A percentile compares a stretch with the other conserved stretches of the same genome.
Conservation (phyloP, 257 asterid genomes). For the Mitragyna speciosa region DNA sequence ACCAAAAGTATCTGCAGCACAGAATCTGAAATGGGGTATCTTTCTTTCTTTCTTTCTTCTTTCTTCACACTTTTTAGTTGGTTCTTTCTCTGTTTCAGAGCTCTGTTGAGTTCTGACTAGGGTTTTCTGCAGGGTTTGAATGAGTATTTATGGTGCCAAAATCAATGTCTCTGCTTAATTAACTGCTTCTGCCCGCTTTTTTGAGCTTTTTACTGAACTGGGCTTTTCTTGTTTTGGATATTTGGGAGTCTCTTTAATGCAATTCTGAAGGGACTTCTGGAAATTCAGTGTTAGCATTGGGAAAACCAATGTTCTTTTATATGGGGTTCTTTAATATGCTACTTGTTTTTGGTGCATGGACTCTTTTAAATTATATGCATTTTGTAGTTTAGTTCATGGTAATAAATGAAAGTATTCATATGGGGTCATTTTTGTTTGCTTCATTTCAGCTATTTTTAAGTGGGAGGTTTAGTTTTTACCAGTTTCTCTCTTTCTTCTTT, state of each 20-base stretch:
- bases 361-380: slow-evolving; percentile 15
- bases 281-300: slow-evolving; percentile 22
- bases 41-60: slow-evolving; percentile 15
- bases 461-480: neutral
- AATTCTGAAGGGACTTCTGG: slow-evolving; percentile 21
- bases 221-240: slow-evolving; percentile 30
- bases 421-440: slow-evolving; percentile 8
- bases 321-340: slow-evolving; percentile 9
- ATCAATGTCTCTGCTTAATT: slow-evolving; percentile 33
- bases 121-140: slow-evolving; percentile 28
- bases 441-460: neutral
- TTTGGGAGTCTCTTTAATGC: slow-evolving; percentile 22
- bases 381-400: neutral
- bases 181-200: slow-evolving; percentile 19
- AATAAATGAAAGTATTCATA: slow-evolving; percentile 8
- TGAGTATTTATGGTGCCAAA: slow-evolving; percentile 29
- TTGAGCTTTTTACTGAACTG: slow-evolving; percentile 26
- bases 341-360: slow-evolving; percentile 9
- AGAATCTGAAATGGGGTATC: slow-evolving; percentile 36
- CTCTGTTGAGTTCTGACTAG: slow-evolving; percentile 29
- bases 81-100: slow-evolving; percentile 32
- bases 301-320: slow-evolving; percentile 14
- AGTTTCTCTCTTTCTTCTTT: neutral
- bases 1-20: slow-evolving; percentile 30
- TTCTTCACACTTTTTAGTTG: slow-evolving; percentile 30